phyloP scores from a whole-genome alignment of 1,139 yeast genomes.

The Suhomyces choctaworum region DNA sequence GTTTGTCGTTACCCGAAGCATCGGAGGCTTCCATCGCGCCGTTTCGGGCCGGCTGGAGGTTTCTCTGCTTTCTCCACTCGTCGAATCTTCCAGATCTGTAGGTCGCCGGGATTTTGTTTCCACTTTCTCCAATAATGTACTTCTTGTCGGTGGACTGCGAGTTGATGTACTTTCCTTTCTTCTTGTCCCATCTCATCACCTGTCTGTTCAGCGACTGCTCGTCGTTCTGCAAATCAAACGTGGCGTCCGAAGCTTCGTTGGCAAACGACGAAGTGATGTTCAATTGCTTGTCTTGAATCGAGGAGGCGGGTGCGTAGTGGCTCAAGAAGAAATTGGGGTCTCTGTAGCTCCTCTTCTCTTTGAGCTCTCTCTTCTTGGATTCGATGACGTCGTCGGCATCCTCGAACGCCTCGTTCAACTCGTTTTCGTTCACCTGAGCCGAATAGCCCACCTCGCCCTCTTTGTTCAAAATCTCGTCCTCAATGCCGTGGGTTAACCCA shows the following conservation, averaged over 20 bases:
- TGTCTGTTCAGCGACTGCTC: slow-evolving; percentile 69
- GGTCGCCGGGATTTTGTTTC: slow-evolving; percentile 89
- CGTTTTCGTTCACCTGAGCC: slow-evolving; percentile 42
- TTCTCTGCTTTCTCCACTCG: slow-evolving; percentile 81
- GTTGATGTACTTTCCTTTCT: slow-evolving; percentile 88
- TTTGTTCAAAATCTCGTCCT: slow-evolving; percentile 64
- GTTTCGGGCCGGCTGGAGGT: slow-evolving; percentile 48
- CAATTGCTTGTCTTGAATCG: slow-evolving; percentile 82
- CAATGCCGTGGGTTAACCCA: slow-evolving; percentile 71
- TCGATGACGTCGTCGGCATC: slow-evolving; percentile 57
- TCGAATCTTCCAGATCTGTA: slow-evolving; percentile 90
- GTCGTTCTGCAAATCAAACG: slow-evolving; percentile 82
- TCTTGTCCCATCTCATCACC: slow-evolving; percentile 89
- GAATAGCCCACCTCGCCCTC: slow-evolving; percentile 58
- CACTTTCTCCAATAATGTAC: slow-evolving; percentile 92
- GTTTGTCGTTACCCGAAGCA: slow-evolving; percentile 35
- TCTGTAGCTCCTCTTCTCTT: slow-evolving; percentile 55
- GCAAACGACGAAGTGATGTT: slow-evolving; percentile 66
- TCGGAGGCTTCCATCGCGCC: slow-evolving; percentile 52
- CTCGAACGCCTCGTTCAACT: slow-evolving; percentile 28
- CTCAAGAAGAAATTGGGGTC: slow-evolving; percentile 87
- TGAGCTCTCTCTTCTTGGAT: slow-evolving; percentile 29
- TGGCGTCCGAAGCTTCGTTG: slow-evolving; percentile 78
- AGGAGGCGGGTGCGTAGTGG: slow-evolving; percentile 83
- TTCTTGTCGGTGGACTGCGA: slow-evolving; percentile 78